phyloP scores from a whole-genome alignment of 169 alveolate species.

The Sarcocystis neurona region DNA sequence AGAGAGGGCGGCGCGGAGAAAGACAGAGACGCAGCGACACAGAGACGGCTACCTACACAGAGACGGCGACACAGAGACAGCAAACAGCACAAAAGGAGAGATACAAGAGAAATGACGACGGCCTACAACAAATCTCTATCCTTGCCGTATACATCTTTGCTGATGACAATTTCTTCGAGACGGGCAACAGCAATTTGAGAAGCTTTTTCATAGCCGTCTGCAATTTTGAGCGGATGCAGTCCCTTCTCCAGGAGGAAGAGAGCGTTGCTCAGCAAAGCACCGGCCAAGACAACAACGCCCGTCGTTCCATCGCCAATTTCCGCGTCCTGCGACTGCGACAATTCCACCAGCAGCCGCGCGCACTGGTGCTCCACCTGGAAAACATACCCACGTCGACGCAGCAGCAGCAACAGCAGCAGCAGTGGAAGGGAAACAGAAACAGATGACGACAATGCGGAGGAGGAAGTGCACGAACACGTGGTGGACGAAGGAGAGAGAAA shows the following conservation, averaged over 20 bases:
- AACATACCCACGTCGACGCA: not conserved
- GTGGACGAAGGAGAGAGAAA: not conserved
- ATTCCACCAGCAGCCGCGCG: conserved; percentile 98
- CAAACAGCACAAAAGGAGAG: not conserved
- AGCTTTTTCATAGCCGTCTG: conserved; percentile 98
- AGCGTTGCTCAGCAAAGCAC: conserved; percentile 93
- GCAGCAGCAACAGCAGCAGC: not conserved
- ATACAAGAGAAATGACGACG: not conserved
- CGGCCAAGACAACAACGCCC: conserved; percentile 99
- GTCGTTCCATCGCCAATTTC: conserved; percentile 99
- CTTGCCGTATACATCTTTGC: conserved; percentile 76
- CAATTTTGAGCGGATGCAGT: conserved; percentile 96
- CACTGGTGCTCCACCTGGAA: conserved; percentile 93
- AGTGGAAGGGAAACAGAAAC: too few relatives aligned
- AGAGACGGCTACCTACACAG: too few relatives aligned
- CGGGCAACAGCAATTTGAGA: conserved; percentile 92
- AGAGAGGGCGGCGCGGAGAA: too few relatives aligned
- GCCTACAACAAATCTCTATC: conserved; percentile 74
- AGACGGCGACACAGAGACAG: not conserved
- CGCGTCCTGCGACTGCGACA: conserved; percentile 97
- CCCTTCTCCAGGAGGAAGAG: conserved; percentile 93
- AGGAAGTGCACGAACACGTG: too few relatives aligned
- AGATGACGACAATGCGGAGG: too few relatives aligned
- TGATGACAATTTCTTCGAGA: conserved; percentile 88
- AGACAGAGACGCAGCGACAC: too few relatives aligned